A percentile compares a stretch with the other conserved stretches of the same genome.
phyloP scores from a whole-genome alignment of 768 basidiomycete genomes.

The Omphalotus guepiniiformis region DNA sequence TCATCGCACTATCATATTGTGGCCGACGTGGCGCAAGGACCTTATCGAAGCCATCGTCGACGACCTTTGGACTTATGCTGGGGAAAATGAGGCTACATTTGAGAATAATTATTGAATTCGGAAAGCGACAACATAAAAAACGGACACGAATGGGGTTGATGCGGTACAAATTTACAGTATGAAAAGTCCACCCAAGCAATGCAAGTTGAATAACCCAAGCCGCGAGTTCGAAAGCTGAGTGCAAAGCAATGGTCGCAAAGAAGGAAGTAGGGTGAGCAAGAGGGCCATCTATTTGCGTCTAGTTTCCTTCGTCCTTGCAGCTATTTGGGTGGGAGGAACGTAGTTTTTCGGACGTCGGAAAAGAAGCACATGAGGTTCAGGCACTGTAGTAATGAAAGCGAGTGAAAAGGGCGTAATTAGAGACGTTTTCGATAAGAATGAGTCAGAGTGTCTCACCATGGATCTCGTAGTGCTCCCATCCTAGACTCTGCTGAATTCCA shows the following conservation, averaged over 20 bases:
- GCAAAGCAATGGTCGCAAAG: background rate
- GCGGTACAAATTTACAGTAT: background rate
- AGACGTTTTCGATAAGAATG: slow-evolving; percentile 5
- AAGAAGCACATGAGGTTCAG: slow-evolving; percentile 90
- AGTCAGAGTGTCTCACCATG: slow-evolving; percentile 53
- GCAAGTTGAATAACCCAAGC: background rate
- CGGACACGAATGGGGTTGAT: background rate
- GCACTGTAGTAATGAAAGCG: slow-evolving; percentile 44
- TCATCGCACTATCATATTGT: no score
- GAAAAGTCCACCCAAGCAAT: background rate
- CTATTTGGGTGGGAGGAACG: slow-evolving; percentile 46
- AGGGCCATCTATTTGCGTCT: slow-evolving; percentile 35
- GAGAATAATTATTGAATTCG: no score
- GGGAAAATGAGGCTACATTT: no score
- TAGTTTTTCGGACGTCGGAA: slow-evolving; percentile 81
- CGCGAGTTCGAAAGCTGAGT: slow-evolving; percentile 1
- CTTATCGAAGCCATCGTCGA: no score
- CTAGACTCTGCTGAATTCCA: slow-evolving; percentile 92
- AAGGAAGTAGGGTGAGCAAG: slow-evolving; percentile 4
- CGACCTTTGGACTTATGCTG: no score
- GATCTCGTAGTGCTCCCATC: slow-evolving; percentile 98
- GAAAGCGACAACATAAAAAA: no score
- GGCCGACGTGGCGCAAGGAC: no score
- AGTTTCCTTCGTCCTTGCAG: slow-evolving; percentile 30
- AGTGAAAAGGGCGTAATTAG: slow-evolving; percentile 5